phyloP scores from a whole-genome alignment of 139 green algal genomes.

The Micractinium sp. region DNA sequence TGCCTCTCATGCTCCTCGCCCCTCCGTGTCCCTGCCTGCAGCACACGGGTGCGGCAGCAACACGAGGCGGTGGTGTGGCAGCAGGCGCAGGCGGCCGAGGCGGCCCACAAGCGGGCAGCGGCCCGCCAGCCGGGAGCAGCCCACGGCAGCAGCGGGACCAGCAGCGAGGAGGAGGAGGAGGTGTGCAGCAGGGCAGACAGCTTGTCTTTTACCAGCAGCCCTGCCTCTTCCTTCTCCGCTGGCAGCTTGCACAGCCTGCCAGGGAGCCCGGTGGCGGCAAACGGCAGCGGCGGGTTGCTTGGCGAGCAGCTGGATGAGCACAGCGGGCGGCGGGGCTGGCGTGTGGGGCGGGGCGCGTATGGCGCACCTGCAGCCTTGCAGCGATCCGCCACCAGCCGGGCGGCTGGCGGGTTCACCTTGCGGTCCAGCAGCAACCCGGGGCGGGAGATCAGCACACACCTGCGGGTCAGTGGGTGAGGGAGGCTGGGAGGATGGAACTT shows the following conservation, averaged over 20 bases:
- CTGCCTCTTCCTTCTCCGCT: constrained; percentile 18
- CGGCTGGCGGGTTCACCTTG: neutral
- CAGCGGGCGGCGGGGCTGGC: neutral
- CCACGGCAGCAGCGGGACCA: neutral
- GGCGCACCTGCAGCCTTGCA: neutral
- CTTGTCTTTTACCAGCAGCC: neutral
- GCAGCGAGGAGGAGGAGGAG: neutral
- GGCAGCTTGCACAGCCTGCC: constrained; percentile 6
- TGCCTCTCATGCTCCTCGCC: too few species aligned
- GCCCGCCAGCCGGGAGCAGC: neutral
- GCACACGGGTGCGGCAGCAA: neutral
- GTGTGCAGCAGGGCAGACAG: neutral
- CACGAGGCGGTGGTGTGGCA: constrained; percentile 12
- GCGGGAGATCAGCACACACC: constrained; percentile 27
- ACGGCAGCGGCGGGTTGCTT: neutral
- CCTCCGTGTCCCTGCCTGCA: neutral
- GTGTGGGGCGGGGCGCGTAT: neutral
- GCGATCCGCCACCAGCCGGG: neutral
- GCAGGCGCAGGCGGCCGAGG: neutral
- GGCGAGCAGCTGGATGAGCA: neutral
- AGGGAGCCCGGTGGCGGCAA: neutral
- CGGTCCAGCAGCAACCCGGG: neutral
- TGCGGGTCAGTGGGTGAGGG: neutral
- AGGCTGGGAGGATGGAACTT: neutral
- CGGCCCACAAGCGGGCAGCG: neutral